Conservation (phyloP, 169 alveolate genomes). For the Cryptosporidium meleagridis region DNA sequence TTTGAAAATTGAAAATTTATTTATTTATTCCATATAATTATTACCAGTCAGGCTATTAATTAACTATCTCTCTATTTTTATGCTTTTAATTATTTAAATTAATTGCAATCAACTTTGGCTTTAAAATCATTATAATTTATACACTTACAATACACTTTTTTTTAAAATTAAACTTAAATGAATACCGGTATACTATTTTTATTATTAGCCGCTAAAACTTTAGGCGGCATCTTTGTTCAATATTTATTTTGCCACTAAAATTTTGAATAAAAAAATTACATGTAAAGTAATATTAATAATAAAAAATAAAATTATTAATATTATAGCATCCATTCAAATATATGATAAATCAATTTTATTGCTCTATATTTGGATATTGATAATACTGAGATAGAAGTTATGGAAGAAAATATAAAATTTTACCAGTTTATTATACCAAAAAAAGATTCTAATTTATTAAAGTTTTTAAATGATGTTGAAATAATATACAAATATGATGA, state of each 20-base stretch:
- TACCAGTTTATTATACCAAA: constrained; percentile 17
- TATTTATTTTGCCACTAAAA: constrained; percentile 4
- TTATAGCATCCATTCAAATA: background rate
- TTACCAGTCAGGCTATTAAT: background rate
- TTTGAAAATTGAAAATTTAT: background rate
- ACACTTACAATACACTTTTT: background rate
- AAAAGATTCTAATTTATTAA: constrained; percentile 34
- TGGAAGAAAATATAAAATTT: background rate
- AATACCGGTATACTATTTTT: background rate
- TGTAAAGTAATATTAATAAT: background rate
- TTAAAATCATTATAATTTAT: too few relatives aligned
- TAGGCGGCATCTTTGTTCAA: background rate
- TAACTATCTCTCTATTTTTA: constrained; percentile 5
- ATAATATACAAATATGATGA: constrained; percentile 11
- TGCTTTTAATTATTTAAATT: background rate
- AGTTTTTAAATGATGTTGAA: background rate
- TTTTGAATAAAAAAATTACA: background rate
- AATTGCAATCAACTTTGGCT: background rate
- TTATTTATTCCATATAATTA: background rate
- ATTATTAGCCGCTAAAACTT: background rate
- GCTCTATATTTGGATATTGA: background rate
- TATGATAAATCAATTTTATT: background rate
- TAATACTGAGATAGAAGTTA: background rate
- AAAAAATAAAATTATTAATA: background rate
- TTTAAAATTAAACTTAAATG: background rate